phyloP scores from a whole-genome alignment of 2,329 filamentous ascomycete species.

The Epichloe bromicola region DNA sequence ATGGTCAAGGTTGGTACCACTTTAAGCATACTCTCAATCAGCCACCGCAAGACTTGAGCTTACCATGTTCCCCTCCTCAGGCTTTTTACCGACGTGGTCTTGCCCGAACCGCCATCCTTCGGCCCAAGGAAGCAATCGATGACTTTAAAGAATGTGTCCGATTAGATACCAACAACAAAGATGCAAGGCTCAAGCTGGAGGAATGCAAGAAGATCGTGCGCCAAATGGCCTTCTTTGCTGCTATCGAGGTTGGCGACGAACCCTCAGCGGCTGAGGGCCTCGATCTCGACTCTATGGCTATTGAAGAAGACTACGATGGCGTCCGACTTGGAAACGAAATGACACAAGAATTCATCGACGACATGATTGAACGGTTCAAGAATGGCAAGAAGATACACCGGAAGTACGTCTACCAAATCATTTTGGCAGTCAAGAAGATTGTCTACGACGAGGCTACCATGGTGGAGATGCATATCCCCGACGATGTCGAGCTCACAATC shows the following conservation, averaged over 20 bases:
- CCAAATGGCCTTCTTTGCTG: conserved; percentile 81
- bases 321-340: conserved; percentile 65
- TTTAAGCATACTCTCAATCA: not conserved
- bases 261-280: conserved; percentile 85
- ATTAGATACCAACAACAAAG: conserved; percentile 77
- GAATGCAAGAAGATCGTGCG: conserved; percentile 94
- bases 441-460: conserved; percentile 90
- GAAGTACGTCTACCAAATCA: conserved; percentile 97
- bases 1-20: conserved; percentile 65
- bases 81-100: conserved; percentile 91
- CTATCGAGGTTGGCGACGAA: conserved; percentile 85
- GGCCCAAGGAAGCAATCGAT: conserved; percentile 73
- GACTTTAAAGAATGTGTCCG: conserved; percentile 88
- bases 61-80: conserved; percentile 27
- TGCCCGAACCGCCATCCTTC: conserved; percentile 81
- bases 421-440: conserved; percentile 78
- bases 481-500: conserved; percentile 73
- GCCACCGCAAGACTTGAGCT: not conserved
- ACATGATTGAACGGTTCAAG: conserved; percentile 96
- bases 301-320: conserved; percentile 80
- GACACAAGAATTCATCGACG: conserved; percentile 93
- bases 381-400: conserved; percentile 85
- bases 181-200: conserved; percentile 78
- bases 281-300: conserved; percentile 70
- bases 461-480: conserved; percentile 78